Evolutionary conservation across 163 green algal species (phyloP).

Genomic region (Smithsoniella earleae): DNA sequence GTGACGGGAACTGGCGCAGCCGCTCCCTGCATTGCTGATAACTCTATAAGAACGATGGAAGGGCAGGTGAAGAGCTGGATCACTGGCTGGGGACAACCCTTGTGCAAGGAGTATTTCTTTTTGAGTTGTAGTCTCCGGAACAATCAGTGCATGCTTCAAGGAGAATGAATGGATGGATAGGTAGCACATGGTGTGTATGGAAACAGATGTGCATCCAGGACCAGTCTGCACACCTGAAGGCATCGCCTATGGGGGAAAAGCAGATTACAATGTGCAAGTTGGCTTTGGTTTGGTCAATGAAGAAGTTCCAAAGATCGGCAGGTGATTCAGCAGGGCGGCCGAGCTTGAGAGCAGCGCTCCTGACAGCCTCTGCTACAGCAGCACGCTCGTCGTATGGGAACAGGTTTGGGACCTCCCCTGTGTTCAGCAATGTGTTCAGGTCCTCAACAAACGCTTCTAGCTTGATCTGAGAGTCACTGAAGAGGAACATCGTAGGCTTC

Average conservation of each 20-base stretch:
- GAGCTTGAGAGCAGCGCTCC: slow-evolving; percentile 42
- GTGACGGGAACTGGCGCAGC: slow-evolving; percentile 59
- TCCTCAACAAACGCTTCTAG: slow-evolving; percentile 61
- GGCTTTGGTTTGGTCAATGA: slow-evolving; percentile 50
- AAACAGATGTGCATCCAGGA: too few species aligned
- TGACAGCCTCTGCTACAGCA: slow-evolving; percentile 41
- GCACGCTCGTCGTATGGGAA: slow-evolving; percentile 60
- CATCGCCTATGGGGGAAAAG: slow-evolving; percentile 61
- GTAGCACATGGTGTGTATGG: too few species aligned
- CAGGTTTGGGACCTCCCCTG: slow-evolving; percentile 65
- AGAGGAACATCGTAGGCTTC: slow-evolving; percentile 56
- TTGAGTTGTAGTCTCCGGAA: too few species aligned
- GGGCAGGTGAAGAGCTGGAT: too few species aligned
- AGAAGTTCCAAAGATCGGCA: slow-evolving; percentile 56
- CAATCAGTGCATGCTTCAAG: too few species aligned
- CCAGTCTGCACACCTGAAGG: slow-evolving; percentile 51
- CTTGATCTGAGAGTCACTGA: slow-evolving; percentile 63
- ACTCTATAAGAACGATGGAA: background rate
- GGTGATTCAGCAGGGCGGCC: slow-evolving; percentile 34
- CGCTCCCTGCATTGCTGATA: slow-evolving; percentile 42
- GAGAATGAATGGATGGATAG: too few species aligned
- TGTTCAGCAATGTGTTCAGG: slow-evolving; percentile 70
- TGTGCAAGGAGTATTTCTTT: too few species aligned
- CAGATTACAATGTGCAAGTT: slow-evolving; percentile 66
- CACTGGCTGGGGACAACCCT: too few species aligned